A percentile compares a stretch with the other conserved stretches of the same genome.
Evolutionary conservation across 768 basidiomycete genomes (phyloP).

Genomic region (Cantharellus cinnabarinus): DNA sequence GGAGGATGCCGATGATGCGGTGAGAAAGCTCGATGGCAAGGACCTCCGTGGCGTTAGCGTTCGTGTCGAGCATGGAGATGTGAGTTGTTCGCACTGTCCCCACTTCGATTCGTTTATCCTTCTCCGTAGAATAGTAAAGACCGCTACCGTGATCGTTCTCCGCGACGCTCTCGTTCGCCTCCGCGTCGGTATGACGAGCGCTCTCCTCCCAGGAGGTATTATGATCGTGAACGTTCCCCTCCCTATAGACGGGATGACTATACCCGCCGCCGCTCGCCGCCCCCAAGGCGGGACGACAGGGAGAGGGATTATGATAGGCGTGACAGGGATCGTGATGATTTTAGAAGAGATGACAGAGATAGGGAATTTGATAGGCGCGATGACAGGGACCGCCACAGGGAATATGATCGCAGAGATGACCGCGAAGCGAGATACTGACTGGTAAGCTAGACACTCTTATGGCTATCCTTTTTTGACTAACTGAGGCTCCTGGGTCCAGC

Average conservation of each 20-base stretch:
- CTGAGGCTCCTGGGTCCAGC: too few relatives aligned
- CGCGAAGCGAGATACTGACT: too few relatives aligned
- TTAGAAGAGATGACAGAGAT: not conserved
- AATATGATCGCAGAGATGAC: too few relatives aligned
- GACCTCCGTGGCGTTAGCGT: conserved; percentile 74
- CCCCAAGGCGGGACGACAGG: conserved; percentile 4
- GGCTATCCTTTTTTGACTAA: too few relatives aligned
- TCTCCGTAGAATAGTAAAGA: conserved; percentile 8
- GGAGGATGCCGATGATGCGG: conserved; percentile 86
- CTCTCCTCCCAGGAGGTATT: conserved; percentile 59
- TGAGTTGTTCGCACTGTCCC: conserved; percentile 16
- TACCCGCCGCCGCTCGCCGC: conserved; percentile 2
- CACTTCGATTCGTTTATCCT: conserved; percentile 14
- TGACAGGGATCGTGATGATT: conserved; percentile 19
- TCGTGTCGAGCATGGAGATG: conserved; percentile 43
- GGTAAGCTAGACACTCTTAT: too few relatives aligned
- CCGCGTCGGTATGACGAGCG: conserved; percentile 45
- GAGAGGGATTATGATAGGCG: conserved; percentile 43
- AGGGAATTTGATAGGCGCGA: not conserved
- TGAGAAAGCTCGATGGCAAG: conserved; percentile 65
- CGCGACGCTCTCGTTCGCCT: conserved; percentile 12
- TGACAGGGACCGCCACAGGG: too few relatives aligned
- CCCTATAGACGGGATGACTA: conserved; percentile 1
- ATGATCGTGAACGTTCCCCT: conserved; percentile 21
- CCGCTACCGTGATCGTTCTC: conserved; percentile 54